Base-by-base conservation (phyloP, 108 stramenopile species). In the Aureococcus anophagefferens region DNA sequence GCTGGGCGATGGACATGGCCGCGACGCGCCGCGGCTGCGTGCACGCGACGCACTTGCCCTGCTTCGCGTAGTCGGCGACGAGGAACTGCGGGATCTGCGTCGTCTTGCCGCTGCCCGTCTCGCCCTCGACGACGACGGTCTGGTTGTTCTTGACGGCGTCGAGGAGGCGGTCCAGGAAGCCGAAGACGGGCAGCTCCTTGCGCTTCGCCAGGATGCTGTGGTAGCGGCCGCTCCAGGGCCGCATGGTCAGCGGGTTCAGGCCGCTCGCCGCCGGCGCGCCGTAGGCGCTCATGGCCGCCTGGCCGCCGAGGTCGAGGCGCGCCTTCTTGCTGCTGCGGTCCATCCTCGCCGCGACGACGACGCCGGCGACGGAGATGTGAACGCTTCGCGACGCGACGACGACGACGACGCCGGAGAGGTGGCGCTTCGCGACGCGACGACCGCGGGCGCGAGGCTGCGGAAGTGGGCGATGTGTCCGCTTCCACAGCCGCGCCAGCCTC, bases 11-110 rank as follows among this genome's bases (percentile, higher is more conserved):
- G 73, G 85, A 88, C 67, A 96, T 98, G 35, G 98, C 98, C 14
- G 98, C 98, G 66, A 99, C 96, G 64, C 98, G 85, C 44, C 98
- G 86, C 9, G 98, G 98, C 83, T 99, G 98, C 21, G 98, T 99
- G 72, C 98, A 99, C n/a, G 91, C 94, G 46, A 99, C 90, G 44
- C 79, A 81, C 68, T 77, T 66, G 14, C 89, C 89, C 31, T 76
- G 83, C 0, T 31, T 72, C 70, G 89, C 86, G 66, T 90, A 87
- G 62, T 89, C 89, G 71, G 92, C 75, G 64, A 98, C 83, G 28
- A 96, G 77, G 74, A 94, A 97, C 72, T 98, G 98, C 0, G 97
- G 98, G n/a, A 74, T 46, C 77, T 88, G 84, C 3, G 91, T 94
- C 0, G 92, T 95, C 75, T 94, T 97, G n/a, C 94, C 94, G 9